A percentile compares a stretch with the other conserved stretches of the same genome.
Conservation (phyloP, 2,329 filamentous ascomycete genomes). For the Neopestalotiopsis rosae region DNA sequence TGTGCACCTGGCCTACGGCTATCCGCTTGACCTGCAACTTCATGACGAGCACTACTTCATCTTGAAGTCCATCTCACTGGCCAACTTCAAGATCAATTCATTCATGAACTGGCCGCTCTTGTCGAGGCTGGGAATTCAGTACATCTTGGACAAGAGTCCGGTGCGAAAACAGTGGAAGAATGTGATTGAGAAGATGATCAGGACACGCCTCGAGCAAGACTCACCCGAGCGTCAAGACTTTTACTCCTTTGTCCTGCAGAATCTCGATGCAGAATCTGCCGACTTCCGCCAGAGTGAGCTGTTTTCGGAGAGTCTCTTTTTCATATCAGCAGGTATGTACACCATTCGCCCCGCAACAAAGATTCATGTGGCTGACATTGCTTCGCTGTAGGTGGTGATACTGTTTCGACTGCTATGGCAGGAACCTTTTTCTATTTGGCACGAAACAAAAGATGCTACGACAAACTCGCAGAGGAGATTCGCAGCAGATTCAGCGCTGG, state of each 20-base stretch:
- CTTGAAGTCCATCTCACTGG: not conserved
- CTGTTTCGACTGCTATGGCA: constrained; percentile 36
- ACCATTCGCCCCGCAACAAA: not conserved
- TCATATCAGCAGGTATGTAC: not conserved
- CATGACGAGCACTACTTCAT: constrained; percentile 14
- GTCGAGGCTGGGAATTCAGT: not conserved
- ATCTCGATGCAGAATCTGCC: not conserved
- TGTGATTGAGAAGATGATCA: constrained; percentile 3
- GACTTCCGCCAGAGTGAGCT: constrained; percentile 1
- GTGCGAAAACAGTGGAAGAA: not conserved
- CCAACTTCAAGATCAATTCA: not conserved
- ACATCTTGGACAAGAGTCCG: not conserved
- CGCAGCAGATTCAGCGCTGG: constrained; percentile 38
- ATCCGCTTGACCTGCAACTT: constrained; percentile 25
- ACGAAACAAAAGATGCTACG: constrained; percentile 32
- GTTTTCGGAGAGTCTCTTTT: not conserved
- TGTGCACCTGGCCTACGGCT: constrained; percentile 27
- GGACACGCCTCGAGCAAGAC: constrained; percentile 2
- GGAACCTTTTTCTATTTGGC: constrained; percentile 42
- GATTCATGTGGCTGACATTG: not conserved
- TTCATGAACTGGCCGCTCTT: not conserved
- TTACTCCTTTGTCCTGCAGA: constrained; percentile 17
- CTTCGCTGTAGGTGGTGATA: constrained; percentile 29
- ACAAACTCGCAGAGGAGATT: constrained; percentile 36
- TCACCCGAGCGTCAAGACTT: constrained; percentile 16